Evolutionary conservation across 139 green algal genomes (phyloP).

Genomic region (Tetradesmus lagerheimii): DNA sequence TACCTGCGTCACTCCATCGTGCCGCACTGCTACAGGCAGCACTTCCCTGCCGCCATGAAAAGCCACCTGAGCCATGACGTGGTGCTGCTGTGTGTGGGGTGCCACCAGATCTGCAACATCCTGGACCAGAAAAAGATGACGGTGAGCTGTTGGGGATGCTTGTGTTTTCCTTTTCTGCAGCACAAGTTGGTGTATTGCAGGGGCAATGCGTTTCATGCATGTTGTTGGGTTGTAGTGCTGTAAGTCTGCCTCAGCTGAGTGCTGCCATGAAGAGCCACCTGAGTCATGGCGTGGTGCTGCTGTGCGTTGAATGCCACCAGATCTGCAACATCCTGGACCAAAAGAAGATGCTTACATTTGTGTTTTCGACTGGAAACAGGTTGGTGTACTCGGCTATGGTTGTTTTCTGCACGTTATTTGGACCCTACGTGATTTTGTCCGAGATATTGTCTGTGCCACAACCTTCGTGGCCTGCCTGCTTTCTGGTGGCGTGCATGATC

Average conservation of each 20-base stretch:
- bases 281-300: background rate
- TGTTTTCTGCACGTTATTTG: too few species aligned
- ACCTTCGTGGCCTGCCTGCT: too few species aligned
- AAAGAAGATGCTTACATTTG: too few species aligned
- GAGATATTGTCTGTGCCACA: too few species aligned
- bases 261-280: background rate
- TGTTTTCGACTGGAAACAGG: too few species aligned
- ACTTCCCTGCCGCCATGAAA: conserved; percentile 77
- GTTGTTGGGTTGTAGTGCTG: background rate
- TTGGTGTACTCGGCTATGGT: too few species aligned
- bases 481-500: background rate
- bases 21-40: conserved; percentile 77
- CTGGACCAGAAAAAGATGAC: conserved; percentile 55
- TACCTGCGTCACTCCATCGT: conserved; percentile 69
- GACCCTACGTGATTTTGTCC: too few species aligned
- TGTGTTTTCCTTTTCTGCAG: too few species aligned
- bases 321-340: too few species aligned
- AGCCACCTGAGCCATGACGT: conserved; percentile 84
- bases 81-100: conserved; percentile 67
- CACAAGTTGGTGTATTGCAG: too few species aligned
- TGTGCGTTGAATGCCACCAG: background rate
- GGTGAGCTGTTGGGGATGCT: too few species aligned
- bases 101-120: conserved; percentile 41
- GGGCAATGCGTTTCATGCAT: too few species aligned
- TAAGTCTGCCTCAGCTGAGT: background rate